Evolutionary conservation across 441 rosid species (phyloP).

Genomic region (Gossypium schwendimanii): DNA sequence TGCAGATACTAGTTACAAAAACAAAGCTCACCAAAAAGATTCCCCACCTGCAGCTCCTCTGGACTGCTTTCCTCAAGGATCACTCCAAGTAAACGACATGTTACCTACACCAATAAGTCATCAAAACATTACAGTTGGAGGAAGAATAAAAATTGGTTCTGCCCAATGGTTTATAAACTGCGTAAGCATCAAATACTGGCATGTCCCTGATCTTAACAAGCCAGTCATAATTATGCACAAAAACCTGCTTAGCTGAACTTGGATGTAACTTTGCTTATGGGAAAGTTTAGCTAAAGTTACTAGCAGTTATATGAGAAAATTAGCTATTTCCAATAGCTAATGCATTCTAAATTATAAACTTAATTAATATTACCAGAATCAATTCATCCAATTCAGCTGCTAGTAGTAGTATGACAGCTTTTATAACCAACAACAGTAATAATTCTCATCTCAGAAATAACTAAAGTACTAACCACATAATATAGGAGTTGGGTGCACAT

Average conservation of each 20-base stretch:
- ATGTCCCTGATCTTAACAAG: neutral
- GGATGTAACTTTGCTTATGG: neutral
- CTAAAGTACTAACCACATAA: neutral
- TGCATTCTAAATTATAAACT: neutral
- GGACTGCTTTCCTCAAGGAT: conserved; percentile 85
- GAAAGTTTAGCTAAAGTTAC: neutral
- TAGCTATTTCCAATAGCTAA: neutral
- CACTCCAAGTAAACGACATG: conserved; percentile 88
- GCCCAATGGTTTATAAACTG: neutral
- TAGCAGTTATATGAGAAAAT: neutral
- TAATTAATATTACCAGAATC: neutral
- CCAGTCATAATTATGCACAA: neutral
- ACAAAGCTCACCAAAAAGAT: conserved; percentile 11
- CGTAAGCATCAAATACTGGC: neutral
- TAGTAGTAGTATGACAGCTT: neutral
- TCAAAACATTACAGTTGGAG: conserved; percentile 1
- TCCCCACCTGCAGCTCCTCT: conserved; percentile 73
- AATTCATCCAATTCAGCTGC: neutral
- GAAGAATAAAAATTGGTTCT: neutral
- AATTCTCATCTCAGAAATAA: neutral
- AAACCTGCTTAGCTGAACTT: neutral
- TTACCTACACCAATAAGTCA: conserved; percentile 49
- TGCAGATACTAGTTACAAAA: conserved; percentile 11
- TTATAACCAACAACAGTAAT: no score
- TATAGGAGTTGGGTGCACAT: neutral